A percentile compares a stretch with the other conserved stretches of the same genome.
Conservation (phyloP, 2,329 filamentous ascomycete genomes). For the Geosmithia putterillii region DNA sequence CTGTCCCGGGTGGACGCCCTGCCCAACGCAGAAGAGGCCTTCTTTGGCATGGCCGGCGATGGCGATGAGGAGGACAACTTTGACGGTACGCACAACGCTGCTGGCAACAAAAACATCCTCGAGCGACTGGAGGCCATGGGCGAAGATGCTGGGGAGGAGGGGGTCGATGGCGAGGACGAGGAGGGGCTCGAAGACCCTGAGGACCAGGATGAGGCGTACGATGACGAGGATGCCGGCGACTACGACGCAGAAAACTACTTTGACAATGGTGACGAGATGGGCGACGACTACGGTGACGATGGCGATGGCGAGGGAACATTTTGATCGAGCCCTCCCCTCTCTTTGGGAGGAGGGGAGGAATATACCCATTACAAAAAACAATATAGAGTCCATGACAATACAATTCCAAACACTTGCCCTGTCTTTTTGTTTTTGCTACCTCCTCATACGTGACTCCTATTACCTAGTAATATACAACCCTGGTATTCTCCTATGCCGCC, state of each 20-base stretch:
- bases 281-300: slow-evolving; percentile 39
- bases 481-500: slow-evolving; percentile 11
- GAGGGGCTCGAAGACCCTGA: slow-evolving; percentile 31
- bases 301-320: slow-evolving; percentile 31
- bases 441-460: background rate
- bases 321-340: no score
- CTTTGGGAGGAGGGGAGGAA: no score
- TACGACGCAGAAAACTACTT: slow-evolving; percentile 51
- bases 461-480: background rate
- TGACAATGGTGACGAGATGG: slow-evolving; percentile 43
- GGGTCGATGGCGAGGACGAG: slow-evolving; percentile 35
- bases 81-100: slow-evolving; percentile 9
- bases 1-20: slow-evolving; percentile 33
- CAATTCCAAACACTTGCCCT: background rate
- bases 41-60: slow-evolving; percentile 22
- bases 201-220: slow-evolving; percentile 36
- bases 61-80: slow-evolving; percentile 15
- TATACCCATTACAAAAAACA: background rate
- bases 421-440: background rate
- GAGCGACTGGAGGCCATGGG: slow-evolving; percentile 32
- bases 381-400: background rate
- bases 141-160: slow-evolving; percentile 38
- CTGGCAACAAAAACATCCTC: slow-evolving; percentile 23
- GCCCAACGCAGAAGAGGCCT: slow-evolving; percentile 38
- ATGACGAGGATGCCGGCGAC: slow-evolving; percentile 48